Percentiles rank a stretch among this genome's conserved stretches.
Evolutionary conservation across 805 yeast genomes (phyloP).

Genomic region (Saturnispora ahearnii): DNA sequence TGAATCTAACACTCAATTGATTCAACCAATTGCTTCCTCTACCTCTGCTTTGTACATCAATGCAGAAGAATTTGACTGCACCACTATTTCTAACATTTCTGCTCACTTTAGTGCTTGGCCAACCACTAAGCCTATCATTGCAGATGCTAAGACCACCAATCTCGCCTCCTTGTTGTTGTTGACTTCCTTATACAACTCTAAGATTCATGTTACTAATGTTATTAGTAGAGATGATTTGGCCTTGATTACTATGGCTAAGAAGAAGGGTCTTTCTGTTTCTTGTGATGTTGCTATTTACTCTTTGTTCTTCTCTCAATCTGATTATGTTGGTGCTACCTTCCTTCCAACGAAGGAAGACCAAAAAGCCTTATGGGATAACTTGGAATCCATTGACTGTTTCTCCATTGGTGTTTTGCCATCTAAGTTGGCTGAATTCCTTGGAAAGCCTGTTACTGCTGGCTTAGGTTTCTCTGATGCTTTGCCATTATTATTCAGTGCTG

Average conservation of each 20-base stretch:
- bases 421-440: conserved; percentile 55
- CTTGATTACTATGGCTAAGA: conserved; percentile 77
- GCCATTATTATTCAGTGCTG: conserved; percentile 76
- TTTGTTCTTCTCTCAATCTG: conserved; percentile 64
- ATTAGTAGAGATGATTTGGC: conserved; percentile 73
- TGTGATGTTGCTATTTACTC: conserved; percentile 82
- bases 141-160: conserved; percentile 88
- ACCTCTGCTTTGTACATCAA: conserved; percentile 81
- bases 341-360: conserved; percentile 79
- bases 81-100: conserved; percentile 70
- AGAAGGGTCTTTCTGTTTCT: conserved; percentile 71
- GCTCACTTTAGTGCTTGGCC: conserved; percentile 84
- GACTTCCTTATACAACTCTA: conserved; percentile 78
- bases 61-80: conserved; percentile 58
- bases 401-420: conserved; percentile 77
- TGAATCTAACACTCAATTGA: conserved; percentile 51
- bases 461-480: conserved; percentile 72
- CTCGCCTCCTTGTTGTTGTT: conserved; percentile 85
- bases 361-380: conserved; percentile 68
- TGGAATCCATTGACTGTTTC: conserved; percentile 73
- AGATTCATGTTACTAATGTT: conserved; percentile 85
- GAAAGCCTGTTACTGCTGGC: conserved; percentile 56
- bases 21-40: conserved; percentile 49
- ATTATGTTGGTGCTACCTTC: conserved; percentile 60
- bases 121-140: conserved; percentile 67